phyloP scores from a whole-genome alignment of 2,329 filamentous ascomycete genomes.

The Colletotrichum paranaense region DNA sequence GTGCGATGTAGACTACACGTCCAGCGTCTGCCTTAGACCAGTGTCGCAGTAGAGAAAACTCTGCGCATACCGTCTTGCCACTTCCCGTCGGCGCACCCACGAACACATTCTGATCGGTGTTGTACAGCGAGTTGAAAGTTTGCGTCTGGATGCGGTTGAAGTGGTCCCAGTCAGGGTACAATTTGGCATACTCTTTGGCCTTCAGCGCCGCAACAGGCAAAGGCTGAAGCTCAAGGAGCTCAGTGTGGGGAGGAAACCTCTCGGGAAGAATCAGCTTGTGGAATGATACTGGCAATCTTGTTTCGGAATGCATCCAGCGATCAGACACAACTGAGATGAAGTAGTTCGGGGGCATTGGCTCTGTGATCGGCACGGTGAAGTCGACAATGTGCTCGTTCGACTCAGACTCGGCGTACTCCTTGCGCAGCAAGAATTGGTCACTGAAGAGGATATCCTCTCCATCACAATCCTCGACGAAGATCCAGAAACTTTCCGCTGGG shows the following conservation, averaged over 20 bases:
- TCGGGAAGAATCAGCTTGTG: slow-evolving; percentile 94
- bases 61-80: slow-evolving; percentile 96
- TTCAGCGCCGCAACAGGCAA: slow-evolving; percentile 91
- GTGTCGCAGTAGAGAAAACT: slow-evolving; percentile 90
- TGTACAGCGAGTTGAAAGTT: slow-evolving; percentile 92
- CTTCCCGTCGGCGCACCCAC: slow-evolving; percentile 93
- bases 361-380: slow-evolving; percentile 94
- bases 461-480: slow-evolving; percentile 96
- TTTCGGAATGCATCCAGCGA: slow-evolving; percentile 98
- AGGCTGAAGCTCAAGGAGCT: slow-evolving; percentile 90
- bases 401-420: slow-evolving; percentile 86
- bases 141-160: slow-evolving; percentile 99
- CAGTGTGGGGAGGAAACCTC: slow-evolving; percentile 94
- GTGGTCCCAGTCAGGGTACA: slow-evolving; percentile 86
- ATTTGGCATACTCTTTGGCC: slow-evolving; percentile 79
- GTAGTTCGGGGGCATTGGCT: slow-evolving; percentile 98
- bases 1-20: slow-evolving; percentile 92
- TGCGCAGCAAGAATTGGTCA: slow-evolving; percentile 91
- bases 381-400: slow-evolving; percentile 95
- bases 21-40: slow-evolving; percentile 79
- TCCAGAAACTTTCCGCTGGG: slow-evolving; percentile 93
- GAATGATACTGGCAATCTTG: slow-evolving; percentile 91
- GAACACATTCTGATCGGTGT: slow-evolving; percentile 93
- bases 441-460: slow-evolving; percentile 96
- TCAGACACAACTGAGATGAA: slow-evolving; percentile 96